These are phyloP conservation scores for Neopestalotiopsis clavispora DNA, from an alignment of 2,329 filamentous ascomycete genomes.

Conservation along the genomic window DNA sequence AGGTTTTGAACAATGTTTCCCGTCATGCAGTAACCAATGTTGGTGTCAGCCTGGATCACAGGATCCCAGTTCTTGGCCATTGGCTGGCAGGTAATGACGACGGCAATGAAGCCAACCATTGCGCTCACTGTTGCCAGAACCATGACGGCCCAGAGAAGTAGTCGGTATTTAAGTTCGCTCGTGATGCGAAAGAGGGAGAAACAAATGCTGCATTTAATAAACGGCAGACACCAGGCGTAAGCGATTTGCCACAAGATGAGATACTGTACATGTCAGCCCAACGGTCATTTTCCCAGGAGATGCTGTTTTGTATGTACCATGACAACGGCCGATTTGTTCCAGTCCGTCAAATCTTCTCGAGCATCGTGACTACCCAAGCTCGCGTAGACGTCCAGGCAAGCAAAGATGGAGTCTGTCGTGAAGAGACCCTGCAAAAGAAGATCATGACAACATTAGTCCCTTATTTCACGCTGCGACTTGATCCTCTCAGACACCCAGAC, in stretches of 20 bases:
- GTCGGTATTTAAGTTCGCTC: neutral
- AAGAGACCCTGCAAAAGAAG: neutral
- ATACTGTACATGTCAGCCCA: neutral
- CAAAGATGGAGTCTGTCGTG: neutral
- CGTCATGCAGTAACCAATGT: neutral
- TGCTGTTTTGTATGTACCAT: neutral
- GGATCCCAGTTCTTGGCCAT: constrained; percentile 13
- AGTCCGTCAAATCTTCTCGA: constrained; percentile 1
- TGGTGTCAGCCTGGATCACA: neutral
- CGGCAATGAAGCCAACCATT: constrained; percentile 12
- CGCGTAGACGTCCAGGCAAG: neutral
- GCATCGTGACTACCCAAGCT: constrained; percentile 1
- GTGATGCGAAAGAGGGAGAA: constrained; percentile 13
- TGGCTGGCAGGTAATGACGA: constrained; percentile 11
- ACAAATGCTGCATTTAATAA: constrained; percentile 17
- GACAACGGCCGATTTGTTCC: constrained; percentile 4
- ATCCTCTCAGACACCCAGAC: too few relatives aligned
- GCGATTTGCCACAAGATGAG: constrained; percentile 8
- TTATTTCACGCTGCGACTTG: neutral
- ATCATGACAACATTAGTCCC: neutral
- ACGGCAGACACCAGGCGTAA: constrained; percentile 8
- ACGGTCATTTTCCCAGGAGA: too few relatives aligned
- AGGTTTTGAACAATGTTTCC: neutral
- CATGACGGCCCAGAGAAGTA: constrained; percentile 1
- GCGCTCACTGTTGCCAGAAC: constrained; percentile 2